A percentile compares a stretch with the other conserved stretches of the same genome.
phyloP scores from a whole-genome alignment of 1,139 yeast genomes.

The Taiozyma sp. region DNA sequence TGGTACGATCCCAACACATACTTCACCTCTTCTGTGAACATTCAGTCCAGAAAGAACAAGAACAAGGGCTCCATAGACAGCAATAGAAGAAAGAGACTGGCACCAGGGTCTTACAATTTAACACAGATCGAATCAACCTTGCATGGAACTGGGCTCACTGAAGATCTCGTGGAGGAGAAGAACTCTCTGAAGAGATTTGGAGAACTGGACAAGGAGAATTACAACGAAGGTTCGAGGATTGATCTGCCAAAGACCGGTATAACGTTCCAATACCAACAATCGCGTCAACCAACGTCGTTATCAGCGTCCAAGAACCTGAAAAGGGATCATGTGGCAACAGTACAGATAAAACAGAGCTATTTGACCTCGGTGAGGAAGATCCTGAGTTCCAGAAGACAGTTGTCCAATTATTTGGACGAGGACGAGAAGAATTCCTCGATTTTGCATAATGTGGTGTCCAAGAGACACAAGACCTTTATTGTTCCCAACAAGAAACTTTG shows the following conservation, averaged over 20 bases:
- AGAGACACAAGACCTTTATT: slow-evolving; percentile 17
- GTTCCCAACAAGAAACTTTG: slow-evolving; percentile 34
- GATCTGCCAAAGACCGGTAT: slow-evolving; percentile 33
- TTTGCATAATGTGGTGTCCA: slow-evolving; percentile 17
- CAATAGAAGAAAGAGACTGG: slow-evolving; percentile 19
- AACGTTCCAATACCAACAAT: slow-evolving; percentile 20
- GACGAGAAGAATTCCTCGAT: slow-evolving; percentile 24
- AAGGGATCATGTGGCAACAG: slow-evolving; percentile 16
- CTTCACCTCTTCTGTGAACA: slow-evolving; percentile 21
- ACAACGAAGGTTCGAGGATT: slow-evolving; percentile 29
- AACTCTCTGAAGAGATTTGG: slow-evolving; percentile 32
- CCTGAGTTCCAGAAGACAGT: slow-evolving; percentile 32
- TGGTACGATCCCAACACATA: slow-evolving; percentile 17
- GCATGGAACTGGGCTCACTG: slow-evolving; percentile 23
- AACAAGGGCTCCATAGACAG: slow-evolving; percentile 6
- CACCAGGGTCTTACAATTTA: slow-evolving; percentile 23
- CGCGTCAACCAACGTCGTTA: slow-evolving; percentile 10
- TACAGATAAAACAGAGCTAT: slow-evolving; percentile 17
- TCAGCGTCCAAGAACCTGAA: slow-evolving; percentile 12
- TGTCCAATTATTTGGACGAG: slow-evolving; percentile 35
- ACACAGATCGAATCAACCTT: slow-evolving; percentile 19
- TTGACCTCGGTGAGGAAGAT: slow-evolving; percentile 28
- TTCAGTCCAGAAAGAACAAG: slow-evolving; percentile 13
- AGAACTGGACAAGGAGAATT: slow-evolving; percentile 37
- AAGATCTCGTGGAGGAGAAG: slow-evolving; percentile 26